Evolutionary conservation across 805 yeast species (phyloP), one percentile per base, ranked within the genome.

Genomic region (Tetrapisispora taiwanensis): DNA sequence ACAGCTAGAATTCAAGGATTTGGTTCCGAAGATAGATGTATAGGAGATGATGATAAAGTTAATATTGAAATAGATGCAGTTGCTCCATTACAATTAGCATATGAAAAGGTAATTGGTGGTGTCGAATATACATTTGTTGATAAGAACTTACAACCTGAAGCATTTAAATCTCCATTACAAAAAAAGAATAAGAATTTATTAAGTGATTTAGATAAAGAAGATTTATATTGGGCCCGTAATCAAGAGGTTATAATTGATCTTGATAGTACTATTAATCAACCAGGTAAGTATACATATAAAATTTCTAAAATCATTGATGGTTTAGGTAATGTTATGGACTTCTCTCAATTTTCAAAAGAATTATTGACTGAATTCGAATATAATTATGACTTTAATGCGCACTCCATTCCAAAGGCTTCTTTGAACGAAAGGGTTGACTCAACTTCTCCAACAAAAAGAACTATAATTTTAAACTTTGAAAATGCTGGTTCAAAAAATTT

Each of bases 21-120:
- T 22, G 69, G 73, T 0, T 55, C 59, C 0, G 44, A 56, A 13
- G 76, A 79, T 52, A 71, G 74, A 50, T 92, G 97, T 67, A 65
- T 79, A 30, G 85, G 81, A 28, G 77, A 72, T 15, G 41, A 60
- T 3, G 84, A 78, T 50, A 64, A 72, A 19, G 63, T 80, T 1
- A 63, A 64, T 13, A 70, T 90, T 28, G 67, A 72, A 1, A 74
- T 81, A 1, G 63, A 68, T 17, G 97, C 97, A 43, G 84, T 87
- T 1, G 81, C 90, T 1, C 97, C 98, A 0, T 62, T 84, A 46
- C 74, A 73, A 19, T 63, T 84, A 30, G 67, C 69, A 35, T 81
- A 81, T 55, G 73, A 71, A 37, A 78, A 76, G 47, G 52, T 68
- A 14, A 59, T 72, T 19, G 64, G 66, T 45, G 68, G 58, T 24